Evolutionary conservation across 2,329 filamentous ascomycete species (phyloP).

Genomic region (Trichophyton equinum): DNA sequence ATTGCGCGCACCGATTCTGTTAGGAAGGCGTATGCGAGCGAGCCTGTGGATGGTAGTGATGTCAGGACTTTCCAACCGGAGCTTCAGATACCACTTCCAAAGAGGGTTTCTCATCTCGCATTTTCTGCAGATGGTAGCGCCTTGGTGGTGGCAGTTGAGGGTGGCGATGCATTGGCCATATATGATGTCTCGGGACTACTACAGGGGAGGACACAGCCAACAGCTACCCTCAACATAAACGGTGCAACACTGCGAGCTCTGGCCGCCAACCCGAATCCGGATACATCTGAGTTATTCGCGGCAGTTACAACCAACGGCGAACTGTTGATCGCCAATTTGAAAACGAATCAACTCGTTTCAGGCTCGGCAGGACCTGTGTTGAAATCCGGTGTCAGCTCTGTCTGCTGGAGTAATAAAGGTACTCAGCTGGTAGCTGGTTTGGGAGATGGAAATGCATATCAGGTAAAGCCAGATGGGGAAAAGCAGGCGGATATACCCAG

Average conservation of each 20-base stretch:
- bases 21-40: slow-evolving; percentile 57
- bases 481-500: slow-evolving; percentile 67
- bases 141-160: slow-evolving; percentile 69
- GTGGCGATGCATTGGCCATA: slow-evolving; percentile 67
- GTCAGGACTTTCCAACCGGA: slow-evolving; percentile 61
- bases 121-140: slow-evolving; percentile 86
- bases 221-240: slow-evolving; percentile 66
- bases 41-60: slow-evolving; percentile 48
- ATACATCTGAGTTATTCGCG: slow-evolving; percentile 51
- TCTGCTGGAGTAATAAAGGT: slow-evolving; percentile 83
- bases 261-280: slow-evolving; percentile 79
- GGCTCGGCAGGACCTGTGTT: slow-evolving; percentile 53
- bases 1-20: slow-evolving; percentile 66
- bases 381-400: slow-evolving; percentile 64
- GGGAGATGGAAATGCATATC: slow-evolving; percentile 63
- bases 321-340: slow-evolving; percentile 70
- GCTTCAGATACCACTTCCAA: slow-evolving; percentile 57
- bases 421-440: slow-evolving; percentile 86
- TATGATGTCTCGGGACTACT: slow-evolving; percentile 62
- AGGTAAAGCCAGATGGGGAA: slow-evolving; percentile 71
- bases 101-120: slow-evolving; percentile 71
- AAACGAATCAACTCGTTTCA: slow-evolving; percentile 47
- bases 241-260: slow-evolving; percentile 60
- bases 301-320: slow-evolving; percentile 70
- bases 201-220: slow-evolving; percentile 52